Percentiles rank a stretch among this genome's conserved stretches.
These are phyloP conservation scores for Aspergillus egyptiacus DNA, from an alignment of 495 filamentous ascomycete species.

Conservation along the genomic window DNA sequence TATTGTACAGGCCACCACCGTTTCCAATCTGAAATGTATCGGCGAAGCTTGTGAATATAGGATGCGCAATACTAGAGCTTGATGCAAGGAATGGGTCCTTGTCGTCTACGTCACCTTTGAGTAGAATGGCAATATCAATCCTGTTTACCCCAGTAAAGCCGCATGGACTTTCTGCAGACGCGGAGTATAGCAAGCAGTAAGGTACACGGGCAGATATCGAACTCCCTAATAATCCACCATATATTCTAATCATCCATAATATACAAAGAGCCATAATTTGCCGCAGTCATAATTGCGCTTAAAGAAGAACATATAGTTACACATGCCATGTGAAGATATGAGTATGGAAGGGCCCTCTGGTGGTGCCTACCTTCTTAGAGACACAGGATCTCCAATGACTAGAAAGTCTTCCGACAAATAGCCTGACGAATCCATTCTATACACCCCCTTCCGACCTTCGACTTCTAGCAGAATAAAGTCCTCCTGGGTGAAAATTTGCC, in stretches of 20 bases:
- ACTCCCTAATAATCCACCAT: no score
- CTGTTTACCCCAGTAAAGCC: no score
- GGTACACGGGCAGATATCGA: no score
- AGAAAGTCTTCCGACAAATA: constrained; percentile 35
- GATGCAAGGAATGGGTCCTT: no score
- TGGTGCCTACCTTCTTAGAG: constrained; percentile 7
- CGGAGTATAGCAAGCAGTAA: no score
- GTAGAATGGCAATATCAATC: no score
- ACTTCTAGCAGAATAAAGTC: constrained; percentile 43
- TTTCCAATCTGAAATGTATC: no score
- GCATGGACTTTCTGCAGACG: no score
- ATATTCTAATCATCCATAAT: neutral
- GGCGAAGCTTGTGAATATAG: no score
- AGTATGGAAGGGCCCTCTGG: constrained; percentile 1
- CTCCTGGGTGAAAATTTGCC: constrained; percentile 41
- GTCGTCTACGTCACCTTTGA: no score
- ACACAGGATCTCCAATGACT: constrained; percentile 29
- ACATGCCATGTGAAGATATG: neutral
- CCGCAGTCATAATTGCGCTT: neutral
- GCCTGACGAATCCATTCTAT: constrained; percentile 39
- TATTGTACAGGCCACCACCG: neutral
- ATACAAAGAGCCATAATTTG: neutral
- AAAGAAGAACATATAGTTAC: constrained; percentile 5
- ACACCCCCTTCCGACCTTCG: constrained; percentile 33
- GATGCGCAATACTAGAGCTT: no score